phyloP scores from a whole-genome alignment of 2,329 filamentous ascomycete species.

The Pseudogymnoascus sp. region DNA sequence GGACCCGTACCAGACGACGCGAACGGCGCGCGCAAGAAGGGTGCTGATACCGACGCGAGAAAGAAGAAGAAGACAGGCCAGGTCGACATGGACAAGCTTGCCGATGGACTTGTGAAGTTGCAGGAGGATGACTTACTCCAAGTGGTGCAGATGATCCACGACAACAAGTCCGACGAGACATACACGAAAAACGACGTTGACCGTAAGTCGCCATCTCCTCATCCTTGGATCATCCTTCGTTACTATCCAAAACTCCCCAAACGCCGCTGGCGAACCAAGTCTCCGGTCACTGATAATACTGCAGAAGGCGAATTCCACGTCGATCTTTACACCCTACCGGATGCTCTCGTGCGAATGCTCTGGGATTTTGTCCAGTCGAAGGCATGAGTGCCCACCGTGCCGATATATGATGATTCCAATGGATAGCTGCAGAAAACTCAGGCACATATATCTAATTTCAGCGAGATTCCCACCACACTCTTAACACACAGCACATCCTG shows the following conservation, averaged over 20 bases:
- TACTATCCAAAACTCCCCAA: not conserved
- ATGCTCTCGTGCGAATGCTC: slow-evolving; percentile 80
- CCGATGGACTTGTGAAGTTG: slow-evolving; percentile 81
- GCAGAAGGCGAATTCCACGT: slow-evolving; percentile 94
- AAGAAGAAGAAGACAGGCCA: slow-evolving; percentile 54
- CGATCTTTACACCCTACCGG: slow-evolving; percentile 94
- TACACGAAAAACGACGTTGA: slow-evolving; percentile 98
- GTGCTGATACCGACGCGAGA: slow-evolving; percentile 62
- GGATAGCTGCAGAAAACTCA: not conserved
- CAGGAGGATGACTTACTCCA: slow-evolving; percentile 88
- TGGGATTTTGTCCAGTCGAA: slow-evolving; percentile 71
- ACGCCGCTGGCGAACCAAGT: not conserved
- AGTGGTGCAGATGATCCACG: slow-evolving; percentile 96
- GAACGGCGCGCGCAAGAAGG: slow-evolving; percentile 52
- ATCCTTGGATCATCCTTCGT: slow-evolving; percentile 14
- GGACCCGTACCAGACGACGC: slow-evolving; percentile 73
- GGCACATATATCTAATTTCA: slow-evolving; percentile 4
- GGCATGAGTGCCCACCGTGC: slow-evolving; percentile 25
- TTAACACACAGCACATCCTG: slow-evolving; percentile 6
- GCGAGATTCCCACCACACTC: not conserved
- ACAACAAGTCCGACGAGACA: slow-evolving; percentile 88
- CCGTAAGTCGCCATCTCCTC: slow-evolving; percentile 50
- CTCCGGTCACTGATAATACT: slow-evolving; percentile 9
- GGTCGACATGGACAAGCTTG: slow-evolving; percentile 93
- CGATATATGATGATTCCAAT: not conserved